Evolutionary conservation across 139 green algal genomes (phyloP), one percentile per base, ranked within the genome.

Genomic region (Zygnema circumcarinatum): DNA sequence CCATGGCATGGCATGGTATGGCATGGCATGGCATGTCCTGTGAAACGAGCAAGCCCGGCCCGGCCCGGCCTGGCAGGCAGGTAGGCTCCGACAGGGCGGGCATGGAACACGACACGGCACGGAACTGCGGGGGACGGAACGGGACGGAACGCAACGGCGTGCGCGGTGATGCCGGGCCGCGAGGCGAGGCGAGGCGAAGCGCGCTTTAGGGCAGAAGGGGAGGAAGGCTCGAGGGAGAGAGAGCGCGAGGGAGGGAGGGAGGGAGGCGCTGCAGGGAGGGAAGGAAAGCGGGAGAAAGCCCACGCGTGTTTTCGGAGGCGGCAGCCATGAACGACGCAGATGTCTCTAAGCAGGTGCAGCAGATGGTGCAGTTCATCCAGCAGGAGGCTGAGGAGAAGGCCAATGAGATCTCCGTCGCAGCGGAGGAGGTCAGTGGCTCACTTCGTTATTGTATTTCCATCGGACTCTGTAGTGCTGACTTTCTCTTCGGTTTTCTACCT

Each of bases 311-410:
- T 62, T 62, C 47, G 47, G n/a, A n/a, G 16, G 47, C 79, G 16
- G 79, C n/a, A 25, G 74, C 62, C 32, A 93, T 93, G 90, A 87
- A 93, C 41, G 86, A 88, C 73, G 21, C 40, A 22, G 90, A 92
- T 31, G 87, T 92, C 7, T 79, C 81, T 2, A 90, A 86, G 86
- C 90, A 93, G 88, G 91, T 93, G 21, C 89, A 91, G 81, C 90
- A 93, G 87, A 99, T 99, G 97, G 95, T 98, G 52, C 91, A 95
- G 32, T 99, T 99, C 88, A 99, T 99, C 76, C 94, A 96, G 85
- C 97, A 99, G 93, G 97, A 99, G 89, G 97, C 97, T 2, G 94
- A 98, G 78, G 97, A 99, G 87, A 99, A 99, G 89, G 94, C 97
- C 31, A 97, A 96, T 38, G 97, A 99, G 83, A 99, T 99, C 85